phyloP scores from a whole-genome alignment of 1,284 basidiomycete species.

The Phellopilus nigrolimitatus region DNA sequence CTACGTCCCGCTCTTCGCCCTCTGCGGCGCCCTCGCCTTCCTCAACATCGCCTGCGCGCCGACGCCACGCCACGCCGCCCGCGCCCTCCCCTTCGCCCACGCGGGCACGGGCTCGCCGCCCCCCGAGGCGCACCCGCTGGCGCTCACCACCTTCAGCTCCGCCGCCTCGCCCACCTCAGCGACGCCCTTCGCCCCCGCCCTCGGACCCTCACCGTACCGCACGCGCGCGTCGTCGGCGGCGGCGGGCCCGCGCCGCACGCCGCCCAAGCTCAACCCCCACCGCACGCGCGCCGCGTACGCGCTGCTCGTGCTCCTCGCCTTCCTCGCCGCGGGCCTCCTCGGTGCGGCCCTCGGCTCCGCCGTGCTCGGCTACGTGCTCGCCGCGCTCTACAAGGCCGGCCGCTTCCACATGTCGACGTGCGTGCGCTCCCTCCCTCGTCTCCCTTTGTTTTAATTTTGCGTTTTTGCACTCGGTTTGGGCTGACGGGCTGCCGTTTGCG shows the following conservation, averaged over 20 bases:
- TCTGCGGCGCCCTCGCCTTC: slow-evolving; percentile 68
- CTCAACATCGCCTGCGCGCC: slow-evolving; percentile 61
- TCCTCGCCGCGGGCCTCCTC: slow-evolving; percentile 49
- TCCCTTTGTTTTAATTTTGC: slow-evolving; percentile 3
- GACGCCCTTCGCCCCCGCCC: slow-evolving; percentile 15
- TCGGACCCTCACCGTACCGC: slow-evolving; percentile 17
- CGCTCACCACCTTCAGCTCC: not conserved
- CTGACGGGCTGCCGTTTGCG: not conserved
- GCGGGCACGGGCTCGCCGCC: not conserved
- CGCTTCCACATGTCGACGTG: slow-evolving; percentile 79
- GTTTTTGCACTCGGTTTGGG: not conserved
- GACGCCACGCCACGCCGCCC: slow-evolving; percentile 18
- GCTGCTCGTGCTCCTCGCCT: slow-evolving; percentile 59
- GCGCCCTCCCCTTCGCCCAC: not conserved
- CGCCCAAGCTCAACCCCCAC: slow-evolving; percentile 41
- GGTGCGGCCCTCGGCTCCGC: slow-evolving; percentile 68
- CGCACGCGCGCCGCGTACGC: slow-evolving; percentile 61
- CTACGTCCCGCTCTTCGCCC: slow-evolving; percentile 63
- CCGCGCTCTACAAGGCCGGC: slow-evolving; percentile 64
- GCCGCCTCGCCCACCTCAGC: slow-evolving; percentile 2
- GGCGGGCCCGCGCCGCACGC: no score
- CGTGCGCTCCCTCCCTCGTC: slow-evolving; percentile 29
- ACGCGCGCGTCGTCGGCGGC: no score
- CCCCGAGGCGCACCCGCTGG: not conserved
- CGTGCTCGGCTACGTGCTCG: slow-evolving; percentile 66